Percentiles rank a stretch among this genome's conserved stretches.
Evolutionary conservation across 2,329 filamentous ascomycete genomes (phyloP).

Genomic region (Aspergillus aculeatus): DNA sequence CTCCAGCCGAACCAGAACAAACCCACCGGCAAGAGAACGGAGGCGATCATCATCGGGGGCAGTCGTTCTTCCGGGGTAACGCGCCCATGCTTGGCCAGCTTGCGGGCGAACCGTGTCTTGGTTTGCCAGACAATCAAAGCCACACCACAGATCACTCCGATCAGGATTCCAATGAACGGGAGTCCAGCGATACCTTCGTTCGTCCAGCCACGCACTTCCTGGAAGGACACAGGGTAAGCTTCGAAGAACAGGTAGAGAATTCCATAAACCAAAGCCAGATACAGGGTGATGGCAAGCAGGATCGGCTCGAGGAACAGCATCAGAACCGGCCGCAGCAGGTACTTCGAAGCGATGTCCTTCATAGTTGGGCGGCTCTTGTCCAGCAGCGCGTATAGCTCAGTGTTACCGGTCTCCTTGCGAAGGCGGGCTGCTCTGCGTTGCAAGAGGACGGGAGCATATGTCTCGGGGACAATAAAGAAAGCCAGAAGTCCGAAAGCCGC

Average conservation of each 20-base stretch:
- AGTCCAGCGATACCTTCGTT: conserved; percentile 37
- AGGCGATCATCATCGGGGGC: conserved; percentile 46
- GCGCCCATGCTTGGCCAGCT: conserved; percentile 30
- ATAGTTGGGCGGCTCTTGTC: conserved; percentile 45
- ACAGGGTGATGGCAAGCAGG: conserved; percentile 48
- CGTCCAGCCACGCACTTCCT: conserved; percentile 38
- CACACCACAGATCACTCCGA: conserved; percentile 37
- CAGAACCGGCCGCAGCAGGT: conserved; percentile 45
- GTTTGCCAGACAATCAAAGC: conserved; percentile 40
- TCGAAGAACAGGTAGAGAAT: conserved; percentile 42
- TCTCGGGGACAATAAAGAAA: conserved; percentile 52
- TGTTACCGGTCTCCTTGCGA: conserved; percentile 48
- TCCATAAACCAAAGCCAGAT: conserved; percentile 42
- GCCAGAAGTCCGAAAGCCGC: conserved; percentile 44
- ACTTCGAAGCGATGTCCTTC: conserved; percentile 43
- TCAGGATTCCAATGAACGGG: conserved; percentile 39
- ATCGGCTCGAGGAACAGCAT: conserved; percentile 53
- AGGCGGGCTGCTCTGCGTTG: conserved; percentile 48
- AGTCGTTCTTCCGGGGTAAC: conserved; percentile 48
- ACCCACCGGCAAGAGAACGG: conserved; percentile 43
- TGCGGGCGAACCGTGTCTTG: conserved; percentile 41
- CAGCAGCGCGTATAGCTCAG: conserved; percentile 45
- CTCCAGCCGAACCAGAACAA: conserved; percentile 53
- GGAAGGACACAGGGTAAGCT: conserved; percentile 43
- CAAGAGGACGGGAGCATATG: conserved; percentile 51